Percentiles rank a stretch among this genome's conserved stretches.
phyloP scores from a whole-genome alignment of 805 yeast species.

The Vanderwaltozyma verrucispora region DNA sequence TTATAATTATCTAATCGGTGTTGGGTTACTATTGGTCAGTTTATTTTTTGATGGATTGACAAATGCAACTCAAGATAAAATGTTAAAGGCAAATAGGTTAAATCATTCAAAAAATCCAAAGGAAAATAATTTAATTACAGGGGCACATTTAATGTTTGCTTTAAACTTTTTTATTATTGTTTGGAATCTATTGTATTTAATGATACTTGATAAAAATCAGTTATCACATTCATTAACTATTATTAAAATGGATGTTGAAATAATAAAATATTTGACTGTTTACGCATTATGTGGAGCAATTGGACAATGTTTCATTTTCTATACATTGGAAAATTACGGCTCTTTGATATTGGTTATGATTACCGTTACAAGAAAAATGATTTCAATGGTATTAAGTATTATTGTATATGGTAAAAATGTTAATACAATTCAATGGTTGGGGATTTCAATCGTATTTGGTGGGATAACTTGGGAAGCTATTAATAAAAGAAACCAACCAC shows the following conservation, averaged over 20 bases:
- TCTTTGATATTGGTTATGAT: constrained; percentile 81
- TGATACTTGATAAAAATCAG: constrained; percentile 18
- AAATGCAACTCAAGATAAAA: constrained; percentile 84
- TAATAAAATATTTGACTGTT: constrained; percentile 46
- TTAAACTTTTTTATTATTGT: constrained; percentile 38
- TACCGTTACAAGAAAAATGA: constrained; percentile 93
- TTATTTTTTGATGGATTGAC: constrained; percentile 84
- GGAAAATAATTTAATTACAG: constrained; percentile 43
- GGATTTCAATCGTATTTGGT: constrained; percentile 68
- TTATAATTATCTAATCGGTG: constrained; percentile 36
- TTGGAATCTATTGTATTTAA: constrained; percentile 41
- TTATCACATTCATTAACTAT: constrained; percentile 30
- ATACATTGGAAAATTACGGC: constrained; percentile 74
- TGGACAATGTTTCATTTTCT: constrained; percentile 90
- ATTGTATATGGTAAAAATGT: constrained; percentile 75
- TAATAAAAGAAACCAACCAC: constrained; percentile 28
- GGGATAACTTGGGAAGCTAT: constrained; percentile 79
- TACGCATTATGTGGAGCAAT: constrained; percentile 77
- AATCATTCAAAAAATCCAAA: constrained; percentile 1
- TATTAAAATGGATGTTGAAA: constrained; percentile 34
- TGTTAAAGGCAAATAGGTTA: constrained; percentile 37
- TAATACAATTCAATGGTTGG: constrained; percentile 58
- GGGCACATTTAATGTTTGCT: constrained; percentile 81
- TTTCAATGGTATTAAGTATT: constrained; percentile 87
- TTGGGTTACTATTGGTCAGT: constrained; percentile 46